A percentile compares a stretch with the other conserved stretches of the same genome.
Evolutionary conservation across 345 rosid species (phyloP).

Genomic region (Hypericum perforatum): DNA sequence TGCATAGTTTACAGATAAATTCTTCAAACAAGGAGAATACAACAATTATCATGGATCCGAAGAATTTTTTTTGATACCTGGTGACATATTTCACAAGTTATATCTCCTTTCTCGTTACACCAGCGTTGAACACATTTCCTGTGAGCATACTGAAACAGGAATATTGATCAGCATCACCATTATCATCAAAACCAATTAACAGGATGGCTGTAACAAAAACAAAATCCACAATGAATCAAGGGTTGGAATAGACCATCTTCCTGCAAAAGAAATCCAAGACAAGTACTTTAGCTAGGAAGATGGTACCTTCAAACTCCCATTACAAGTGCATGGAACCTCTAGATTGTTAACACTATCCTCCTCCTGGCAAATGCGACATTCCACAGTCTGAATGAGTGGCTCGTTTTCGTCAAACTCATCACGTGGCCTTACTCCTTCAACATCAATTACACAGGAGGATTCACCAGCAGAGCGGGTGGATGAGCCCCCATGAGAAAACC

Average conservation of each 20-base stretch:
- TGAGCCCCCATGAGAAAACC: conserved; percentile 11
- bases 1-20: no score
- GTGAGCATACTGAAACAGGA: conserved; percentile 22
- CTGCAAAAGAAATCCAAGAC: no score
- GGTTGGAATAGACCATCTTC: no score
- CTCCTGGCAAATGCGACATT: conserved; percentile 32
- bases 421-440: conserved; percentile 16
- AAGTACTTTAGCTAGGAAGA: background rate
- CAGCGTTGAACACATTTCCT: conserved; percentile 28
- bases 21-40: no score
- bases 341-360: conserved; percentile 23
- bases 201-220: no score
- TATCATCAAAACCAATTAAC: background rate
- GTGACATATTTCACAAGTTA: conserved; percentile 26
- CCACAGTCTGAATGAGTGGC: conserved; percentile 23
- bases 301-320: conserved; percentile 28
- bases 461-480: conserved; percentile 14
- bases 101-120: conserved; percentile 27
- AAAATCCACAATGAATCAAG: no score
- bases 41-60: background rate
- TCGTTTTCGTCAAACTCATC: conserved; percentile 18
- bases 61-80: conserved; percentile 11
- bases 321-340: conserved; percentile 30
- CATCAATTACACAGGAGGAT: conserved; percentile 16
- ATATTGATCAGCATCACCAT: background rate